Conservation (phyloP, 805 yeast species). For the Candida glaebosa region DNA sequence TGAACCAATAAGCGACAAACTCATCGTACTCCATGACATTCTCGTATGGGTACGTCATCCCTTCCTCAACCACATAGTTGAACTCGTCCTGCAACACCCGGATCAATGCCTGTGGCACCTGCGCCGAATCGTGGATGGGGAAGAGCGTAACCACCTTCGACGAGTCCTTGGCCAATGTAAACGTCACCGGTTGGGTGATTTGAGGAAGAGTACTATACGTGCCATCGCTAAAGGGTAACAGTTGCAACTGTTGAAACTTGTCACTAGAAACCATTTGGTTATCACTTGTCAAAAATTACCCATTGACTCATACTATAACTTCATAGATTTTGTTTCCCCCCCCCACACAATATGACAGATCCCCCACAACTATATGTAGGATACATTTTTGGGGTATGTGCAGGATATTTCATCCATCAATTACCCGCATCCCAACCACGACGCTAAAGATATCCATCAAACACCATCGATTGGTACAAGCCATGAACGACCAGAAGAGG, state of each 20-base stretch:
- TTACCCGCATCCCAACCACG: neutral
- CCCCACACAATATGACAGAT: too few species aligned
- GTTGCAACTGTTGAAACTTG: slow-evolving; percentile 11
- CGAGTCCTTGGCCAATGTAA: slow-evolving; percentile 42
- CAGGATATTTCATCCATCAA: too few species aligned
- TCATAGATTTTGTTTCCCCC: too few species aligned
- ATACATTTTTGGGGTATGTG: too few species aligned
- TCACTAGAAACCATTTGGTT: neutral
- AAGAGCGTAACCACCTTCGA: slow-evolving; percentile 50
- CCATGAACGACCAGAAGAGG: slow-evolving; percentile 4
- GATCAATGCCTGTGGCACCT: slow-evolving; percentile 51
- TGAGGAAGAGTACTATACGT: slow-evolving; percentile 17
- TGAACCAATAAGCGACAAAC: slow-evolving; percentile 65
- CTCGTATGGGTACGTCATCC: slow-evolving; percentile 70
- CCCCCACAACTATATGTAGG: too few species aligned
- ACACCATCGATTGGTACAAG: neutral
- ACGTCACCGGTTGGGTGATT: slow-evolving; percentile 35
- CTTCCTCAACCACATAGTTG: slow-evolving; percentile 65
- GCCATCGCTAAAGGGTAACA: slow-evolving; percentile 35
- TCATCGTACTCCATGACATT: slow-evolving; percentile 40
- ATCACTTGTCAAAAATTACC: too few species aligned
- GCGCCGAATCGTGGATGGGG: slow-evolving; percentile 49
- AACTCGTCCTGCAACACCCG: slow-evolving; percentile 47
- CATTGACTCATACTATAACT: too few species aligned
- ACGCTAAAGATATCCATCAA: too few species aligned